A percentile compares a stretch with the other conserved stretches of the same genome.
phyloP scores from a whole-genome alignment of 352 stramenopile species.

The Pythium aquatile region DNA sequence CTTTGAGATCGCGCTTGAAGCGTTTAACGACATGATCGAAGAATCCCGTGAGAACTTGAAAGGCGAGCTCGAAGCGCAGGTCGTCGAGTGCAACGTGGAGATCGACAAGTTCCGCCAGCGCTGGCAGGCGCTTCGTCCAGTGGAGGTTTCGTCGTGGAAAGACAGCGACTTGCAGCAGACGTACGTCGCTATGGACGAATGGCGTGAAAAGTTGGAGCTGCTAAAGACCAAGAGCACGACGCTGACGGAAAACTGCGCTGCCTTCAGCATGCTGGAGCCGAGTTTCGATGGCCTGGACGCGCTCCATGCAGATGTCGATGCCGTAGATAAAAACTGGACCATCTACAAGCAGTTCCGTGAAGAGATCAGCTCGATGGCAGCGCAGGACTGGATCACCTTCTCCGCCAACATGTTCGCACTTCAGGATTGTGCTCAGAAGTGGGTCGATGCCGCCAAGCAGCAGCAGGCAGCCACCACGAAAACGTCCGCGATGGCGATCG shows the following conservation, averaged over 20 bases:
- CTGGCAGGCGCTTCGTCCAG: slow-evolving; percentile 86
- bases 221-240: slow-evolving; percentile 53
- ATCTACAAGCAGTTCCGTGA: slow-evolving; percentile 86
- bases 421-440: slow-evolving; percentile 90
- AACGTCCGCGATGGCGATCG: slow-evolving; percentile 28
- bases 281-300: slow-evolving; percentile 78
- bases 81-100: slow-evolving; percentile 86
- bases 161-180: slow-evolving; percentile 67
- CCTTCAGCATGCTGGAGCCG: slow-evolving; percentile 86
- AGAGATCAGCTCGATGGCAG: slow-evolving; percentile 65
- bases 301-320: slow-evolving; percentile 75
- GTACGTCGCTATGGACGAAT: slow-evolving; percentile 85
- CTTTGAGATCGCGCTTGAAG: slow-evolving; percentile 93
- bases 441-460: slow-evolving; percentile 85
- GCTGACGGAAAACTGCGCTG: slow-evolving; percentile 79
- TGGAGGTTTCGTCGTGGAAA: slow-evolving; percentile 81
- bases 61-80: slow-evolving; percentile 82
- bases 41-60: slow-evolving; percentile 92
- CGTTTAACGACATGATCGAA: slow-evolving; percentile 95
- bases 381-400: slow-evolving; percentile 94
- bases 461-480: slow-evolving; percentile 8
- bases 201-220: slow-evolving; percentile 76
- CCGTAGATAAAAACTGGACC: slow-evolving; percentile 76
- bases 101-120: slow-evolving; percentile 91
- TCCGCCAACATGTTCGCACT: slow-evolving; percentile 92